phyloP scores from a whole-genome alignment of 1,284 basidiomycete species.

The Cystobasidium slooffiae region DNA sequence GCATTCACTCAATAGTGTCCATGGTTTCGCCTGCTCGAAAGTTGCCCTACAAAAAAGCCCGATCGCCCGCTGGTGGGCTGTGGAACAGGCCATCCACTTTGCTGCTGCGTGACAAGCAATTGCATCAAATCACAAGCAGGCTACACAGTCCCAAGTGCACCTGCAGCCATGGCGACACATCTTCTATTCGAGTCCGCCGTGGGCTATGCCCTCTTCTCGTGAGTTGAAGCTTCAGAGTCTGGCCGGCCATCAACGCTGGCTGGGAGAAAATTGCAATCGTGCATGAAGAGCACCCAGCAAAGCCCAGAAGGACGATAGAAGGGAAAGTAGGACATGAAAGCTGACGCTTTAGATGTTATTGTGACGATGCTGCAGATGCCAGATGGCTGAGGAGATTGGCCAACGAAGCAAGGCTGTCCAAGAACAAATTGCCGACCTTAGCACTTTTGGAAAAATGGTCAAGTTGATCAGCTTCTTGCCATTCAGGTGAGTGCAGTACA shows the following conservation, averaged over 20 bases:
- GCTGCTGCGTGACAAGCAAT: neutral
- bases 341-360: neutral
- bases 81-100: neutral
- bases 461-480: slow-evolving; percentile 88
- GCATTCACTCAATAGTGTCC: no score
- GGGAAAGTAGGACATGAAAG: neutral
- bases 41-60: no score
- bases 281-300: neutral
- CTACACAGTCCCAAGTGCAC: slow-evolving; percentile 1
- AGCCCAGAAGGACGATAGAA: neutral
- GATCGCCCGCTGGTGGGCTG: neutral
- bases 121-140: neutral
- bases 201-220: slow-evolving; percentile 92
- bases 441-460: slow-evolving; percentile 94
- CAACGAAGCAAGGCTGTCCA: slow-evolving; percentile 73
- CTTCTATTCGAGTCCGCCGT: slow-evolving; percentile 93
- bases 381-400: slow-evolving; percentile 73
- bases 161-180: slow-evolving; percentile 60
- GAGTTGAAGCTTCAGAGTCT: neutral
- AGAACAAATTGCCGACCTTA: slow-evolving; percentile 75
- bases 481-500: slow-evolving; percentile 75
- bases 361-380: slow-evolving; percentile 17
- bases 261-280: slow-evolving; percentile 23
- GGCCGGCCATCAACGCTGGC: neutral
- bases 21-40: no score